Conservation (phyloP, 2,329 filamentous ascomycete genomes). For the Calonectria honghensis region DNA sequence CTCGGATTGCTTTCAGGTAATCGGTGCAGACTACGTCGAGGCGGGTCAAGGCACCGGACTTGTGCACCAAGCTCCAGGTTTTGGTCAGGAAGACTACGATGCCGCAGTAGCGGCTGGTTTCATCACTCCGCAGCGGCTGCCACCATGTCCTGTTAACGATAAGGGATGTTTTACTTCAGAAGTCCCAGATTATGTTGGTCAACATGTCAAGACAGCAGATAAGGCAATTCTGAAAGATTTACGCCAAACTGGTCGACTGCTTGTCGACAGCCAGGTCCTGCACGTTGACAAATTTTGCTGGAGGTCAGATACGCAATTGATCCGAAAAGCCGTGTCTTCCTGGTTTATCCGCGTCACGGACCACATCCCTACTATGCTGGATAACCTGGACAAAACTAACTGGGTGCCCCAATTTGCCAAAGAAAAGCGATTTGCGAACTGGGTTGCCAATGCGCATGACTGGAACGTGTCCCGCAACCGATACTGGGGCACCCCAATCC, state of each 20-base stretch:
- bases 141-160: slow-evolving; percentile 95
- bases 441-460: slow-evolving; percentile 92
- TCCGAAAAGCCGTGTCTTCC: slow-evolving; percentile 92
- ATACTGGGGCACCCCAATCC: slow-evolving; percentile 96
- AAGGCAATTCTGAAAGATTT: slow-evolving; percentile 94
- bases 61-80: slow-evolving; percentile 94
- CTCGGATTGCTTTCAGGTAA: slow-evolving; percentile 87
- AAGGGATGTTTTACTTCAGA: slow-evolving; percentile 85
- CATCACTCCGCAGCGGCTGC: slow-evolving; percentile 83
- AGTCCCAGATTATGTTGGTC: slow-evolving; percentile 87
- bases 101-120: slow-evolving; percentile 85
- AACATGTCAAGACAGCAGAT: slow-evolving; percentile 94
- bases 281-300: slow-evolving; percentile 97
- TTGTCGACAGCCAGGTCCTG: slow-evolving; percentile 90
- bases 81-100: slow-evolving; percentile 97
- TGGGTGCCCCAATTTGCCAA: slow-evolving; percentile 96
- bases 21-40: slow-evolving; percentile 91
- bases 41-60: slow-evolving; percentile 94
- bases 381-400: slow-evolving; percentile 90
- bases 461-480: slow-evolving; percentile 97
- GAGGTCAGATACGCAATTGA: slow-evolving; percentile 94
- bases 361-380: slow-evolving; percentile 90
- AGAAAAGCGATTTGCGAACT: slow-evolving; percentile 91
- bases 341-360: slow-evolving; percentile 95
- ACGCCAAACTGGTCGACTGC: slow-evolving; percentile 83